These are phyloP conservation scores for Atkinsonella texensis DNA, from an alignment of 2,329 filamentous ascomycete species.

Conservation along the genomic window DNA sequence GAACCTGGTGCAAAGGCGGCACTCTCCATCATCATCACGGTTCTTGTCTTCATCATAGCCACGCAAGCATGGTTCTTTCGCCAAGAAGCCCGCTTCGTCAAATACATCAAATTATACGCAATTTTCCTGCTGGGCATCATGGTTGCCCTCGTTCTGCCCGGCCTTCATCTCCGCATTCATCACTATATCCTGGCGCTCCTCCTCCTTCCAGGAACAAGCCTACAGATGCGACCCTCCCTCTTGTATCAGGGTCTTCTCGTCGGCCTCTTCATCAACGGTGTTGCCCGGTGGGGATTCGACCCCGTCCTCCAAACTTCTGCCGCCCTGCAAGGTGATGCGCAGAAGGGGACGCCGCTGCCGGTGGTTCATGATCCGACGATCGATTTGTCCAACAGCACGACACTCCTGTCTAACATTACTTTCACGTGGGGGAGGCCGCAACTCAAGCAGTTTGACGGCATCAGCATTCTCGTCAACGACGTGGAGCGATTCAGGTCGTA, in stretches of 20 bases:
- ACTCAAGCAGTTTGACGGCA: slow-evolving; percentile 51
- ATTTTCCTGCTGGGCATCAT: slow-evolving; percentile 56
- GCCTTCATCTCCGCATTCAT: slow-evolving; percentile 76
- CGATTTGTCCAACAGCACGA: slow-evolving; percentile 23
- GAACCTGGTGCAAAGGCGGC: slow-evolving; percentile 84
- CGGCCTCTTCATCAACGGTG: slow-evolving; percentile 86
- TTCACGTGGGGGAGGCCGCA: slow-evolving; percentile 40
- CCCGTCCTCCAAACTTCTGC: slow-evolving; percentile 72
- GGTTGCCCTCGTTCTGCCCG: slow-evolving; percentile 58
- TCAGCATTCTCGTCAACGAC: slow-evolving; percentile 74
- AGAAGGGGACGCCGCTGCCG: slow-evolving; percentile 50
- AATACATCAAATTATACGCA: slow-evolving; percentile 66
- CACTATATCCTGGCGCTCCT: slow-evolving; percentile 88
- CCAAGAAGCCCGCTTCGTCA: slow-evolving; percentile 67
- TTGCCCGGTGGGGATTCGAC: slow-evolving; percentile 90
- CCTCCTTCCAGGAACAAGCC: slow-evolving; percentile 73
- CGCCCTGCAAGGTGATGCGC: slow-evolving; percentile 57
- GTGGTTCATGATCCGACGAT: slow-evolving; percentile 35
- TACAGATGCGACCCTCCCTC: slow-evolving; percentile 76
- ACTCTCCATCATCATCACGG: slow-evolving; percentile 62
- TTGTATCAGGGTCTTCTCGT: slow-evolving; percentile 83
- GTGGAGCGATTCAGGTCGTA: slow-evolving; percentile 70
- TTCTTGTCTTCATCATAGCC: slow-evolving; percentile 55
- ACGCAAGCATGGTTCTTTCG: slow-evolving; percentile 79
- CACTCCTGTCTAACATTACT: slow-evolving; percentile 49